A percentile compares a stretch with the other conserved stretches of the same genome.
These are phyloP conservation scores for Capsicum baccatum DNA, from an alignment of 257 asterid genomes.

Conservation along the genomic window DNA sequence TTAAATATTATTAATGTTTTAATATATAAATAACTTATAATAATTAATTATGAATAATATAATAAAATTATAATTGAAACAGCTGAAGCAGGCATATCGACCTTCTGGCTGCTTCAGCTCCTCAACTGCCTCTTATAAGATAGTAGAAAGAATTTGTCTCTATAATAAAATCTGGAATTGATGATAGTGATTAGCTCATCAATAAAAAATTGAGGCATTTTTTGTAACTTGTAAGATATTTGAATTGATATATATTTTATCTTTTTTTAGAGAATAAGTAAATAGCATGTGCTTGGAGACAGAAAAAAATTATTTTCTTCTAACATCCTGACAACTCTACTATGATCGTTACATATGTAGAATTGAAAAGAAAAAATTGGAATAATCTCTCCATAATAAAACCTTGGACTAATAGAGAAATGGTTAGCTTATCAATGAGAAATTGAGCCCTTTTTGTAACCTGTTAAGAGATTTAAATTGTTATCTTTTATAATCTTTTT, in stretches of 20 bases:
- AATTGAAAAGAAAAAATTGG: too few species aligned
- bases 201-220: not conserved
- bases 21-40: too few species aligned
- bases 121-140: too few species aligned
- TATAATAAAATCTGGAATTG: not conserved
- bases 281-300: not conserved
- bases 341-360: not conserved
- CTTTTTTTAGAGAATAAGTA: not conserved
- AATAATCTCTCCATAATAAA: too few species aligned
- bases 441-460: not conserved
- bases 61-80: too few species aligned
- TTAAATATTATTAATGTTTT: too few species aligned
- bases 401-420: too few species aligned
- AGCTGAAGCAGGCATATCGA: too few species aligned
- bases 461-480: not conserved
- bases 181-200: not conserved
- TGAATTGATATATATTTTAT: not conserved
- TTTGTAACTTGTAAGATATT: not conserved
- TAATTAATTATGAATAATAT: too few species aligned
- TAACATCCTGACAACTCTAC: not conserved
- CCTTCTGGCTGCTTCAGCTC: too few species aligned
- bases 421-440: not conserved
- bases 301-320: not conserved
- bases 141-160: not conserved
- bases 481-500: too few species aligned